Evolutionary conservation across 805 yeast species (phyloP), one percentile per base, ranked within the genome.

Genomic region (Ogataea wickerhamii): DNA sequence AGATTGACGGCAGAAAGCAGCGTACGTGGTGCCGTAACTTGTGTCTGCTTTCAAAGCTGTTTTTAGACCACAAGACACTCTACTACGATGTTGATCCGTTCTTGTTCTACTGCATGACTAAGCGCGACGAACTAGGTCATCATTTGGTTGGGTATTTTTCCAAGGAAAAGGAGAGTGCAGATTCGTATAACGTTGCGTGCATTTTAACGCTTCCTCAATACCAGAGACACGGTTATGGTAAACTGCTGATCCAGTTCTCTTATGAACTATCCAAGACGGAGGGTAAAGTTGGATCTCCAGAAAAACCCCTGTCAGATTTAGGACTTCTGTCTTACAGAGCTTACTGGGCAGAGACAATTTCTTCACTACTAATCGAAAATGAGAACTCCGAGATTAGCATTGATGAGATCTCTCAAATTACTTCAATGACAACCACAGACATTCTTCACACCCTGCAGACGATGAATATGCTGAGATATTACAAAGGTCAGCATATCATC

Each of bases 31-130:
- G 99, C 62, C 77, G 98, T 47, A 93, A 93, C 60, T 70, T 93
- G 41, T 93, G 98, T 70, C 67, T 93, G 40, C 63, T 93, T n/a
- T 80, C 88, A 0, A 93, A 93, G 60, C 66, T 93, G 38, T 93
- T 93, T 54, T 67, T 93, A 54, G 98, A 93, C 65, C 98, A 93
- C 68, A 93, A 93, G 59, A 88, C 98, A 0, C 71, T 93, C 25
- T 93, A 93, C 64, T 93, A 93, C 60, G 99, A 93, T 60, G 99
- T 93, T 33, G 99, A 93, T 60, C 99, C 99, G 3, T 93, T 93
- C 51, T 66, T 93, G 52, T 93, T 93, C 58, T 93, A 93, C 60
- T 85, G 96, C 55, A 93, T 93, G 98, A 88, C 97, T 1, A 73
- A 78, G 41, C 73, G 87, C 43, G 96, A 91, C 52, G 88, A 83